Base-by-base conservation (phyloP, 1,284 basidiomycete genomes). In the Lentinula novae-zelandiae region DNA sequence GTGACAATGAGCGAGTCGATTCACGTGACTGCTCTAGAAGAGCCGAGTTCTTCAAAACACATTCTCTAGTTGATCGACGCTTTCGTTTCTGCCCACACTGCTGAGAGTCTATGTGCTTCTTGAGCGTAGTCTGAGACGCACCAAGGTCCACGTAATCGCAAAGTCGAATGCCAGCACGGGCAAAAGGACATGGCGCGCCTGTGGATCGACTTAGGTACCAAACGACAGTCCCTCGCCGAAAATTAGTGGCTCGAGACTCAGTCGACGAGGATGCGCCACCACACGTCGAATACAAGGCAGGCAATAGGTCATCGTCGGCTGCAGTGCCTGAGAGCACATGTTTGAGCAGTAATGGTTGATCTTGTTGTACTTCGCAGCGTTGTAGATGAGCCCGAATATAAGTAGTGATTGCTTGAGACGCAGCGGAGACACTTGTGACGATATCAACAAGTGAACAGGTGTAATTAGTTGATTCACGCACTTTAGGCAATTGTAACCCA, bases 131-230 rank as follows among this genome's bases (percentile, higher is more conserved):
- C 3, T 46, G 48, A 53, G 27, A n/a, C 20, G 33, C 42, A 44
- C n/a, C 22, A 4, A 46, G 53, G 63, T 78, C 75, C 5, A 51
- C 77, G 69, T 88, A 89, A 53, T 90, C 84, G 69, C 82, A 87
- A 5, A 90, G 76, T 38, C 83, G 79, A 50, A 91, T 87, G n/a
- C 86, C 86, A 1, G 80, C 84, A 61, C 85, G 78, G 8, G 85
- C 74, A 69, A 91, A 91, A 2, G 89, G 89, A 71, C 89, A 90
- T 0, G 85, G 84, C 8, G 85, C 82, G 46, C 89, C 89, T 5
- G 87, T 83, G 20, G 86, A 87, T 66, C 82, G 81, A 70, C 84
- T 86, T 55, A 91, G 79, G 72, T 90, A 91, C 88, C 88, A 91
- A 7, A 91, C 87, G 68, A 83, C 82, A 42, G 89, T 91, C 39